Conservation (phyloP, 441 rosid species). For the Brassica hybrid region DNA sequence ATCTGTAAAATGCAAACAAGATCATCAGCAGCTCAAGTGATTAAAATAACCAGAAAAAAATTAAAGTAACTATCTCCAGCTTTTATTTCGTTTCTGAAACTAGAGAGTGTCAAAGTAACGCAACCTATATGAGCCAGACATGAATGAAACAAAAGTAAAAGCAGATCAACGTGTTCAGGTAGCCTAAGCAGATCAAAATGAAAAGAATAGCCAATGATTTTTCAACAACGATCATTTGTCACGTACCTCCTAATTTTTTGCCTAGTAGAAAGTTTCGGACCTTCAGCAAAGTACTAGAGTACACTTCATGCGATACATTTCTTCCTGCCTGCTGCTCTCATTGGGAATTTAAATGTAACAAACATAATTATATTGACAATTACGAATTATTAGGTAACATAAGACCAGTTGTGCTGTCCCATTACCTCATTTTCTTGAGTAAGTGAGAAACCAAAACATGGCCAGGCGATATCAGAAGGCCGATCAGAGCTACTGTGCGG, state of each 20-base stretch:
- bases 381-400: constrained; percentile 11
- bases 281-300: constrained; percentile 61
- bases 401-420: constrained; percentile 25
- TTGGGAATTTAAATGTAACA: constrained; percentile 13
- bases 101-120: constrained; percentile 26
- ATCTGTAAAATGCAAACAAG: constrained; percentile 54
- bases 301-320: constrained; percentile 54
- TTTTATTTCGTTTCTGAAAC: constrained; percentile 12
- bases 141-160: constrained; percentile 8
- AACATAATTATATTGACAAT: neutral
- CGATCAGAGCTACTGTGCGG: constrained; percentile 51
- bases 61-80: constrained; percentile 8
- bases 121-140: constrained; percentile 1
- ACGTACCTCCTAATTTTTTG: constrained; percentile 64
- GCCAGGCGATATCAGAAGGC: constrained; percentile 55
- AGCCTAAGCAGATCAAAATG: neutral
- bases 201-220: neutral
- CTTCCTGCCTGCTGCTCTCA: constrained; percentile 60
- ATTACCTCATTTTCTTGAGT: constrained; percentile 84
- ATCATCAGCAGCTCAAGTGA: constrained; percentile 36
- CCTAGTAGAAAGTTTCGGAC: constrained; percentile 55
- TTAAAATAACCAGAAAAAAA: constrained; percentile 6
- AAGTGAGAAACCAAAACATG: constrained; percentile 82
- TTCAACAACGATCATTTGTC: constrained; percentile 3
- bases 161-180: neutral